Evolutionary conservation across 2,329 filamentous ascomycete genomes (phyloP), one percentile per base, ranked within the genome.

Genomic region (Cercospora nicotianae): DNA sequence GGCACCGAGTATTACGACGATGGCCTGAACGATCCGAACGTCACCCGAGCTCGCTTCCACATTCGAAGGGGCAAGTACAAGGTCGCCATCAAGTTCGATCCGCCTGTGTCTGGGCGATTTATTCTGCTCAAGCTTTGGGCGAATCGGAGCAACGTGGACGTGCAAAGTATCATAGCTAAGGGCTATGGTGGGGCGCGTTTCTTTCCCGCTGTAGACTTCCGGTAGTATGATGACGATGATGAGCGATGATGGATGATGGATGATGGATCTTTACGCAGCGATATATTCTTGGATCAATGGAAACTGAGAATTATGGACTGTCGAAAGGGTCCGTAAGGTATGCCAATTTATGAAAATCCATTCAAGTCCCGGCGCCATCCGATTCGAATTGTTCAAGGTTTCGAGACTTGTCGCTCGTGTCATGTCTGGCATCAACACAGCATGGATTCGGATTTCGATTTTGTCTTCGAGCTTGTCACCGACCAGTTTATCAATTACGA

Each of bases 71-170:
- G 90, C 74, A 94, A 93, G 81, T 92, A 88, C 81, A 93, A 90
- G 79, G 94, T 95, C 73, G 93, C 90, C 13, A 91, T 98, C 74
- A 90, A 88, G 67, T 97, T 98, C 73, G 88, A 94, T 73, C 91
- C 92, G 66, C 90, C 91, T 0, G 87, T 95, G 68, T 86, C 80
- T 78, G 85, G 82, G 31, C 63, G 92, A 66, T 96, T 91, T 77
- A 90, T 98, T 63, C 80, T 97, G 51, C 83, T 98, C 70, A 97
- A 97, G 83, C 87, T 97, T 78, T 97, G 93, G 91, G 93, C 90
- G 74, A 87, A 87, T 67, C 86, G 88, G 28, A 87, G 89, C 59
- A 96, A 96, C 75, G 96, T 97, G 71, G 93, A 97, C 76, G 93
- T 98, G 45, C 91, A 97, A 78, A 92, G 90, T 57, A 89, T 97